Base-by-base conservation (phyloP, 495 filamentous ascomycete species). In the Neurospora sp. region DNA sequence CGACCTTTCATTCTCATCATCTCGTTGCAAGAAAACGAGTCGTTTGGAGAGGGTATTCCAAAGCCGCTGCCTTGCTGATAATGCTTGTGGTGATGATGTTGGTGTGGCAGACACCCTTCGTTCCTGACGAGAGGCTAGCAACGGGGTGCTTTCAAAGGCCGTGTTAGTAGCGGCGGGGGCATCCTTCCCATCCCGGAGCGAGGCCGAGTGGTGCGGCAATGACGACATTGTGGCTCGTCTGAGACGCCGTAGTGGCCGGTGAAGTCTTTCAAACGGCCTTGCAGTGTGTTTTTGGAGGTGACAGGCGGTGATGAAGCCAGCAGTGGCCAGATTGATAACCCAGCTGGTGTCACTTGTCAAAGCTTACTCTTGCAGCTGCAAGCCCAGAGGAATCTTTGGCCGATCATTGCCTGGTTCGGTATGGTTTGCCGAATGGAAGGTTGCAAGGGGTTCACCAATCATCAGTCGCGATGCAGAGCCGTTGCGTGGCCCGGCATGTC, bases 1-100 rank as follows among this genome's bases (percentile, higher is more conserved):
- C 38, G 79, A 59, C 22, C 69, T n/a, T n/a, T 72, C 53, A 61
- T 18, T 61, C 0, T 18, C 53, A 44, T 18, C 41, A 61, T 61
- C 53, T 14, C 27, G 53, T 61, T 61, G 22, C 6, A 61, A 31
- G 22, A 31, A 61, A 35, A 61, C 27, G 6, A 61, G 53, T 61
- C 27, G 53, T 31, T 35, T 61, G 53, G 27, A 61, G 53, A 61
- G 35, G 12, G 6, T 61, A 3, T 61, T 35, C 53, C 53, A 61
- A 16, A 61, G 53, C 27, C 53, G 53, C 3, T 61, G 53, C 10
- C 22, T 53, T 27, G 48, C 6, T 4, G 44, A 22, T 3, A 4
- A 59, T 10, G 22, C 27, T 31, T 8, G 53, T 3, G 27, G 14
- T 35, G 35, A 35, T 35, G 35, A 35, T 35, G 35, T 35, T 35